Evolutionary conservation across 768 basidiomycete genomes (phyloP), one percentile per base, ranked within the genome.

Genomic region (Multifurca ochricompacta): DNA sequence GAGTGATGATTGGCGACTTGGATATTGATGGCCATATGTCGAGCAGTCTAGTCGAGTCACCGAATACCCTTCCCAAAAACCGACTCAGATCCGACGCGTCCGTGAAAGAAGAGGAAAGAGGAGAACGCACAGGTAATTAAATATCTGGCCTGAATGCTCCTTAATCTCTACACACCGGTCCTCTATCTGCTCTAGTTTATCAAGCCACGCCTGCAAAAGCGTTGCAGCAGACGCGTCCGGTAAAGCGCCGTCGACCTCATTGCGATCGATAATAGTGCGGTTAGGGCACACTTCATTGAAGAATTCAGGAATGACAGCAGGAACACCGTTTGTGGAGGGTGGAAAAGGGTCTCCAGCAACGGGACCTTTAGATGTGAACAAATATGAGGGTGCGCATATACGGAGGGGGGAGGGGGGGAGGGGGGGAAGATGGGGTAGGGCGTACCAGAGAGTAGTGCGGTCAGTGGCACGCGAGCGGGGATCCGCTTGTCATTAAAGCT

Each of bases 401-500:
- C 0, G 13, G 18, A 6, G 4, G 19, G 18, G 18, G 18, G 16
- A 27, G 30, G 3, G 11, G 10, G 7, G n/a, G 6, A 11, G 31
- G 6, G 11, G 11, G 11, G 31, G 31, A 11, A 32, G 31, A 6
- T 6, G 21, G 4, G 21, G 9, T 10, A 41, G 40, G 11, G n/a
- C 42, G 23, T 46, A 77, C 80, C 82, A 55, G 74, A 67, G 14
- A 83, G 65, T 55, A 82, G 66, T 0, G 75, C 75, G 0, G 78
- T 76, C 11, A 82, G 62, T 3, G 82, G 82, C 36, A 81, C 75
- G 0, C 73, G 74, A 1, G 78, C 72, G 28, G 81, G 78, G 53
- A 80, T 78, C 4, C 66, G 57, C 39, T 73, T 75, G n/a, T 74
- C 77, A 49, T 78, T 75, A 63, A 62, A 83, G 1, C 69, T 66